Percentiles rank a stretch among this genome's conserved stretches.
phyloP scores from a whole-genome alignment of 768 basidiomycete species.

The Agrocybe praecox region DNA sequence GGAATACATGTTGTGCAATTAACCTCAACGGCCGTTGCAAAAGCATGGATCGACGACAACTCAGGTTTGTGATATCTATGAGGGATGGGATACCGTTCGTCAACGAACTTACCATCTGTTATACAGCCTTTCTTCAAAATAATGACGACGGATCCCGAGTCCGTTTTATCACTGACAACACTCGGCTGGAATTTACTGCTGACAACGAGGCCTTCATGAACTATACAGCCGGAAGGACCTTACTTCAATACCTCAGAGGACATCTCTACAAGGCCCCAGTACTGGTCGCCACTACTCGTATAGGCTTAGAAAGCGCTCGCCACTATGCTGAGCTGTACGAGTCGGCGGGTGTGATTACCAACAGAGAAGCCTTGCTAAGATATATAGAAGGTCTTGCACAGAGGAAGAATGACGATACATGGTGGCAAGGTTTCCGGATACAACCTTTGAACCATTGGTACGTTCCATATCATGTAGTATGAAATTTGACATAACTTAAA shows the following conservation, averaged over 20 bases:
- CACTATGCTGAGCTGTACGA: slow-evolving; percentile 18
- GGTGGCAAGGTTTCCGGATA: slow-evolving; percentile 7
- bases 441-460: not conserved
- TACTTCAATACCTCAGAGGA: slow-evolving; percentile 24
- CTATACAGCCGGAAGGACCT: slow-evolving; percentile 21
- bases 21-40: slow-evolving; percentile 24
- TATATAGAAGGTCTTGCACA: slow-evolving; percentile 4
- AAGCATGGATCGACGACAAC: slow-evolving; percentile 27
- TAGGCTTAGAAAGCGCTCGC: too few species aligned
- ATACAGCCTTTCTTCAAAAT: slow-evolving; percentile 22
- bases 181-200: slow-evolving; percentile 18
- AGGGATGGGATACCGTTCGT: not conserved
- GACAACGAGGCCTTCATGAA: not conserved
- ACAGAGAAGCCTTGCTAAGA: slow-evolving; percentile 4
- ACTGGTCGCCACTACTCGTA: slow-evolving; percentile 17
- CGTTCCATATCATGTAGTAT: too few species aligned
- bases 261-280: slow-evolving; percentile 21
- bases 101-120: not conserved
- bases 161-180: slow-evolving; percentile 33
- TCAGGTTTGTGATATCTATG: slow-evolving; percentile 14
- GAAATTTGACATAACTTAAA: too few species aligned
- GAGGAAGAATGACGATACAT: slow-evolving; percentile 1
- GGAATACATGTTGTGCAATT: slow-evolving; percentile 26
- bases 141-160: slow-evolving; percentile 21
- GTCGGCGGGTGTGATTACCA: slow-evolving; percentile 20